Percentiles rank a stretch among this genome's conserved stretches.
These are phyloP conservation scores for Malassezia equina DNA, from an alignment of 1,284 basidiomycete species.

Conservation along the genomic window DNA sequence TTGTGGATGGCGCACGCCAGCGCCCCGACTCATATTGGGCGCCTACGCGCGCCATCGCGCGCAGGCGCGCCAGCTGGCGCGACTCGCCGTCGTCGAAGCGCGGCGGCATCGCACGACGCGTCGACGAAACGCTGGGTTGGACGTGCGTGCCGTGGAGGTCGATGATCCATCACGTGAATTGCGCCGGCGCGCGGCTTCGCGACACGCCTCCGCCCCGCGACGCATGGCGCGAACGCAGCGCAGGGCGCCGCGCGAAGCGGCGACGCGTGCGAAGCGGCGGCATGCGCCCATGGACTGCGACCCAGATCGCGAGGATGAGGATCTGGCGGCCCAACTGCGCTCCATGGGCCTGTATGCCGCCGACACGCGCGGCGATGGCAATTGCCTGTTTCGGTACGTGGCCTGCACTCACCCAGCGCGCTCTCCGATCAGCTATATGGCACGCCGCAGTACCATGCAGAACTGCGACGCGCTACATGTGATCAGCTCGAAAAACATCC, in stretches of 20 bases:
- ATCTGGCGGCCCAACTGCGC: constrained; percentile 36
- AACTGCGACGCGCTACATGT: constrained; percentile 62
- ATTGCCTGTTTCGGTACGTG: constrained; percentile 41
- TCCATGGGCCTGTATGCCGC: constrained; percentile 43
- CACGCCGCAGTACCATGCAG: constrained; percentile 59
- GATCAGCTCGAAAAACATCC: constrained; percentile 66
- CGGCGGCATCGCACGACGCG: not conserved
- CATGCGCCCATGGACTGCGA: constrained; percentile 13
- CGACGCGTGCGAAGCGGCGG: not conserved
- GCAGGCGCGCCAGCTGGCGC: constrained; percentile 9
- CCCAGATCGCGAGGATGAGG: constrained; percentile 34
- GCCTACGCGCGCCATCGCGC: constrained; percentile 7
- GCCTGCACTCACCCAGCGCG: constrained; percentile 25
- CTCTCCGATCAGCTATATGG: constrained; percentile 61
- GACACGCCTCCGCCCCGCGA: not conserved
- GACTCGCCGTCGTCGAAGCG: not conserved
- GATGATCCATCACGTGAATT: not conserved
- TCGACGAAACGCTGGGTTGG: too few species aligned
- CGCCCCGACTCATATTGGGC: not conserved
- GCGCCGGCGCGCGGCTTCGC: not conserved
- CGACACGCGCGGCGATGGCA: constrained; percentile 44
- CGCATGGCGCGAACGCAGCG: constrained; percentile 9
- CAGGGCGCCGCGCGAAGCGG: not conserved
- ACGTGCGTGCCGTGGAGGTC: too few species aligned
- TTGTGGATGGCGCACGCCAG: not conserved